A percentile compares a stretch with the other conserved stretches of the same genome.
Evolutionary conservation across 148 eudicot genomes (phyloP).

Genomic region (Camellia japonica): DNA sequence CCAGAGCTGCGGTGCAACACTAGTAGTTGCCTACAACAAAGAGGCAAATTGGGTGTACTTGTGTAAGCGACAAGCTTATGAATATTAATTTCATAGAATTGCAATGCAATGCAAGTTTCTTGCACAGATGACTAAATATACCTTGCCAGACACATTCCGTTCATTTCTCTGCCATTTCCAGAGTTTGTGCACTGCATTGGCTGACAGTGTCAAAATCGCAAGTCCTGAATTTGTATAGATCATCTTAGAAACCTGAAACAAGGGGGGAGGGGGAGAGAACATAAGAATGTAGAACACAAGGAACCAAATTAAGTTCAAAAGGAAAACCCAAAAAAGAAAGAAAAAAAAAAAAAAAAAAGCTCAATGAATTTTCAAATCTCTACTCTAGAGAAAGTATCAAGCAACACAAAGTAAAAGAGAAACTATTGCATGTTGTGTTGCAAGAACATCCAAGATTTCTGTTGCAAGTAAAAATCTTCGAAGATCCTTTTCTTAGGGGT

Average conservation of each 20-base stretch:
- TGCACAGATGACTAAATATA: slow-evolving; percentile 21
- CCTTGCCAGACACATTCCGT: slow-evolving; percentile 60
- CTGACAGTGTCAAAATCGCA: slow-evolving; percentile 74
- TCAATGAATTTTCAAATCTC: background rate
- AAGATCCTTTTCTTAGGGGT: no score
- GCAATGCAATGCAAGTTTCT: background rate
- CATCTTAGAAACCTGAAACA: slow-evolving; percentile 68
- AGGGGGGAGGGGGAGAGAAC: background rate
- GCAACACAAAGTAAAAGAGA: background rate
- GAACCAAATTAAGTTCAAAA: background rate
- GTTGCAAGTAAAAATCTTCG: background rate
- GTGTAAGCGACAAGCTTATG: background rate
- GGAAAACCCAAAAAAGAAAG: background rate
- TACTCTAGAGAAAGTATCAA: background rate
- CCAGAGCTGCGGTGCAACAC: slow-evolving; percentile 69
- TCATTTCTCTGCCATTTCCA: slow-evolving; percentile 91
- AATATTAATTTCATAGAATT: background rate
- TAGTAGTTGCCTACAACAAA: slow-evolving; percentile 64
- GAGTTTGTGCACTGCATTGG: slow-evolving; percentile 79
- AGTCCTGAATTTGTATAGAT: slow-evolving; percentile 79
- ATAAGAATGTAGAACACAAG: background rate
- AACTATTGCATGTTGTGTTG: slow-evolving; percentile 6
- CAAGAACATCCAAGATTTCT: background rate
- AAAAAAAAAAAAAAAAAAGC: background rate
- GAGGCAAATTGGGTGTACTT: slow-evolving; percentile 7